Conservation (phyloP, 768 basidiomycete species). For the Leccinellum luteum region DNA sequence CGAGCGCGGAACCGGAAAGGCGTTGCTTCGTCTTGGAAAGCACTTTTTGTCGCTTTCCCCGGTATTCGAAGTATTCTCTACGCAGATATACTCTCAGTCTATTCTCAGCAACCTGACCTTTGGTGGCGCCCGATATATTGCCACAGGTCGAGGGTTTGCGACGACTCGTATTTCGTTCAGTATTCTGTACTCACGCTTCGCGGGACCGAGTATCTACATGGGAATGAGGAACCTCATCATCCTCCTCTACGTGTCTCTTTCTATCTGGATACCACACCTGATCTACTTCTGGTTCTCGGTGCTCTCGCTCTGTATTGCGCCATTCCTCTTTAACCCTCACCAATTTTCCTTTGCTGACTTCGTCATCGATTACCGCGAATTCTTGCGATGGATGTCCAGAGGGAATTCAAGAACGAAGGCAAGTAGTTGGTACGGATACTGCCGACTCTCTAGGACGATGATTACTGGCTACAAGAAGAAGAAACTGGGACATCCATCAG, state of each 20-base stretch:
- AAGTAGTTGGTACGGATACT: slow-evolving; percentile 99
- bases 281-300: slow-evolving; percentile 99
- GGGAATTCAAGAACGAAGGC: slow-evolving; percentile 96
- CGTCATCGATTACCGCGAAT: slow-evolving; percentile 98
- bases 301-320: slow-evolving; percentile 90
- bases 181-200: slow-evolving; percentile 97
- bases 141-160: slow-evolving; percentile 98
- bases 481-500: slow-evolving; percentile 94
- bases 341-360: slow-evolving; percentile 98
- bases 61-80: slow-evolving; percentile 98
- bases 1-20: slow-evolving; percentile 94
- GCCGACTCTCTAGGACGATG: slow-evolving; percentile 93
- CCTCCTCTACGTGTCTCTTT: slow-evolving; percentile 86
- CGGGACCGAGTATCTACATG: slow-evolving; percentile 99
- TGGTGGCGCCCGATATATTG: slow-evolving; percentile 98
- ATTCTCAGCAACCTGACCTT: slow-evolving; percentile 96
- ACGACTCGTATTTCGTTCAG: slow-evolving; percentile 95
- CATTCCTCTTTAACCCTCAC: slow-evolving; percentile 99
- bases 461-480: slow-evolving; percentile 99
- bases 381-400: slow-evolving; percentile 98
- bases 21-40: slow-evolving; percentile 89
- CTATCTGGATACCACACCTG: slow-evolving; percentile 91
- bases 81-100: slow-evolving; percentile 96
- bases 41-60: slow-evolving; percentile 98
- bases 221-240: slow-evolving; percentile 92